Conservation (phyloP, 257 asterid genomes). For the Lavandula angustifolia region DNA sequence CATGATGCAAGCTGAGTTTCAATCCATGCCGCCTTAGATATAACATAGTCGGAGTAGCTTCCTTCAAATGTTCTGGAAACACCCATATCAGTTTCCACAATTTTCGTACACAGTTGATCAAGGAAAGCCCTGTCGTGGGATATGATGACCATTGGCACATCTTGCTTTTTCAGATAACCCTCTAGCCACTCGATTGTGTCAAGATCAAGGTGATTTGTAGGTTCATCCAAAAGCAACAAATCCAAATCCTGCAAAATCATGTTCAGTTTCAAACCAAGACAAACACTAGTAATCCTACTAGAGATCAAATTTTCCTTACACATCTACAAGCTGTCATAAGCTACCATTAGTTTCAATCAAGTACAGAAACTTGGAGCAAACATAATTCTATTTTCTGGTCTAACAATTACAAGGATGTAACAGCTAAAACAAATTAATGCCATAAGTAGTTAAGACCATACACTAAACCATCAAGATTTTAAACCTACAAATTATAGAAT, state of each 20-base stretch:
- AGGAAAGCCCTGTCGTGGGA: slow-evolving; percentile 98
- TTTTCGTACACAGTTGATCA: slow-evolving; percentile 91
- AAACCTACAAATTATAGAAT: too few species aligned
- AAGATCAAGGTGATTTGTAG: slow-evolving; percentile 97
- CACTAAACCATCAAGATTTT: neutral
- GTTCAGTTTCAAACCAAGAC: slow-evolving; percentile 22
- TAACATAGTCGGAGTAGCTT: slow-evolving; percentile 73
- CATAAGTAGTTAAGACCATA: slow-evolving; percentile 1
- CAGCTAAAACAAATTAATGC: slow-evolving; percentile 19
- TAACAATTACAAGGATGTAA: slow-evolving; percentile 21
- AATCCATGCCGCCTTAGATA: slow-evolving; percentile 76
- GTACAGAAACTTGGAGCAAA: neutral
- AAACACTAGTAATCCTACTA: neutral
- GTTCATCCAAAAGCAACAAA: slow-evolving; percentile 89
- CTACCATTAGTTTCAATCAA: slow-evolving; percentile 9
- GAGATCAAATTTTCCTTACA: neutral
- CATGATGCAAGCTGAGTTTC: slow-evolving; percentile 92
- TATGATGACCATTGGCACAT: slow-evolving; percentile 97
- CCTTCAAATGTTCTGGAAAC: slow-evolving; percentile 86
- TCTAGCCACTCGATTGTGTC: slow-evolving; percentile 99
- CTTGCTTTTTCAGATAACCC: slow-evolving; percentile 88
- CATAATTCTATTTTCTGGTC: neutral
- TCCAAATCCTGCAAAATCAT: slow-evolving; percentile 75
- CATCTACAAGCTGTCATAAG: neutral
- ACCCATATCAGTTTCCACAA: slow-evolving; percentile 97